These are phyloP conservation scores for Pseudogymnoascus sp. DNA, from an alignment of 2,329 filamentous ascomycete species.

Conservation along the genomic window DNA sequence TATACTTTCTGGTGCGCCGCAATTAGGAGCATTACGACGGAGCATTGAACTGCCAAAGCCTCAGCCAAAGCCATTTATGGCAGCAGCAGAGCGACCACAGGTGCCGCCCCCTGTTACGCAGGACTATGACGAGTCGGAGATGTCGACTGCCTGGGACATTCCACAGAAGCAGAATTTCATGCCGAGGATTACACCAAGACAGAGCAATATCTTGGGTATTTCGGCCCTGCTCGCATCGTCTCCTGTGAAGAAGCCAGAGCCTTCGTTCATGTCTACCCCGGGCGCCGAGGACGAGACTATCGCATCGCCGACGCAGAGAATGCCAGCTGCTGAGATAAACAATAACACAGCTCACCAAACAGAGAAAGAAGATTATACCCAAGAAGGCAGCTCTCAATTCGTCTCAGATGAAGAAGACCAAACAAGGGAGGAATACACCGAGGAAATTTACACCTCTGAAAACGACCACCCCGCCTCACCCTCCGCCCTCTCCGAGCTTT, in stretches of 20 bases:
- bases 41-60: neutral
- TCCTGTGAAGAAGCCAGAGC: constrained; percentile 15
- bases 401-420: neutral
- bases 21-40: constrained; percentile 13
- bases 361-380: neutral
- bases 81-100: neutral
- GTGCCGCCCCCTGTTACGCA: neutral
- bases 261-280: neutral
- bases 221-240: constrained; percentile 23
- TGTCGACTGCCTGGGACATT: constrained; percentile 16
- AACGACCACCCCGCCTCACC: neutral
- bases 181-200: constrained; percentile 17
- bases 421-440: neutral
- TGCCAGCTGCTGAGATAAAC: neutral
- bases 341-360: neutral
- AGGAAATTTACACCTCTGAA: neutral
- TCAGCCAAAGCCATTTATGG: neutral
- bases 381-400: neutral
- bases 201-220: constrained; percentile 18
- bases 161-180: constrained; percentile 27
- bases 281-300: neutral
- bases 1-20: constrained; percentile 14
- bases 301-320: neutral
- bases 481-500: neutral
- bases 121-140: neutral